Evolutionary conservation across 805 yeast genomes (phyloP).

Genomic region (Wickerhamiella siamensis): DNA sequence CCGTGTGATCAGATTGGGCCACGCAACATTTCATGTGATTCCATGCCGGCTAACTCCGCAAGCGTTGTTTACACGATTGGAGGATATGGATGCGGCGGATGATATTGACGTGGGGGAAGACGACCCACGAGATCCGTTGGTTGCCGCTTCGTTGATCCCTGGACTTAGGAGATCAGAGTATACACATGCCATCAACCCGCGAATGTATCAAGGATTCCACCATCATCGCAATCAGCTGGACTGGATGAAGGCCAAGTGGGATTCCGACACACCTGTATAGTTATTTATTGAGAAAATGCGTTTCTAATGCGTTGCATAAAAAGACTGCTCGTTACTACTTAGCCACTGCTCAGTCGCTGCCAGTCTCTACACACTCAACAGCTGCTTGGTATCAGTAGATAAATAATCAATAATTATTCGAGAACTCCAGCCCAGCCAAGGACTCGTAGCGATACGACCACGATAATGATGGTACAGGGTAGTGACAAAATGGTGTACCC

Average conservation of each 20-base stretch:
- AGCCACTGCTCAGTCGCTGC: too few species aligned
- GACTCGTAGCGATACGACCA: conserved; percentile 39
- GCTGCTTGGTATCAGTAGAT: too few species aligned
- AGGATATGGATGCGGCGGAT: background rate
- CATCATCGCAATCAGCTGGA: background rate
- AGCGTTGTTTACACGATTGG: background rate
- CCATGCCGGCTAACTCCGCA: background rate
- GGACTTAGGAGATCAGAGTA: conserved; percentile 2
- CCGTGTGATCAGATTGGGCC: background rate
- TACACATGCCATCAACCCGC: background rate
- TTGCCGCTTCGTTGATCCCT: conserved; percentile 2
- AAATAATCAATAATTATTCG: too few species aligned
- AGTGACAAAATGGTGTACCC: conserved; percentile 47
- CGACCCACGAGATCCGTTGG: background rate
- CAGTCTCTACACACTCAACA: too few species aligned
- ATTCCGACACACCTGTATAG: too few species aligned
- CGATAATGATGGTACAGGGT: conserved; percentile 44
- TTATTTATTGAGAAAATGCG: too few species aligned
- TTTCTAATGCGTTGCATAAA: too few species aligned
- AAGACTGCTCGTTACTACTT: too few species aligned
- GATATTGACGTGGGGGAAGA: conserved; percentile 1
- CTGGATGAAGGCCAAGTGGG: background rate
- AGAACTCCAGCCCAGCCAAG: conserved; percentile 35
- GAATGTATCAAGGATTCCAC: background rate
- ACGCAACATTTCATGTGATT: background rate